Conservation (phyloP, 129 eudicot genomes). For the Saussurea involucrata region DNA sequence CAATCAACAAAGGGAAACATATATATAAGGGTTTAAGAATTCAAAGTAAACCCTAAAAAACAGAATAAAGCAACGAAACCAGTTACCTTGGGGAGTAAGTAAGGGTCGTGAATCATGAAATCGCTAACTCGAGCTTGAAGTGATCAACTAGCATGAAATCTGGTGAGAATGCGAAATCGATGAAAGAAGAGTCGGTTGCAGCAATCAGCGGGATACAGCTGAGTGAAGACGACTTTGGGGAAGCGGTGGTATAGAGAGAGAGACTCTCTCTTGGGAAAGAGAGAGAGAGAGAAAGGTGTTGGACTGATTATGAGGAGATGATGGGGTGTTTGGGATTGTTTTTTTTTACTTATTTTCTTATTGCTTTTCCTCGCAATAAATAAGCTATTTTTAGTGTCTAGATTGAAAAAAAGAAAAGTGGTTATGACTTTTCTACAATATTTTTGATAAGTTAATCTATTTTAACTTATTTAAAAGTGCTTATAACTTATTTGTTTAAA, state of each 20-base stretch:
- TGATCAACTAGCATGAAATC: background rate
- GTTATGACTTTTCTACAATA: too few species aligned
- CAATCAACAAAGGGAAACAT: background rate
- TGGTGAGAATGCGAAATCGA: constrained; percentile 7
- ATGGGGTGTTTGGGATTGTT: too few species aligned
- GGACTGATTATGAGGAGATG: background rate
- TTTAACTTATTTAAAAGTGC: too few species aligned
- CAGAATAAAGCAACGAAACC: background rate
- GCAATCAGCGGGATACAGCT: constrained; percentile 20
- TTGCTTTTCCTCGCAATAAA: too few species aligned
- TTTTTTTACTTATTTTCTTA: too few species aligned
- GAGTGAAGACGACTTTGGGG: constrained; percentile 25
- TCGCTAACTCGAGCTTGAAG: background rate
- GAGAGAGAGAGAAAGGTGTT: background rate
- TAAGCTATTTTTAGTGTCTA: too few species aligned
- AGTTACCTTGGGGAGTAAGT: constrained; percentile 18
- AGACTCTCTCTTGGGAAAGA: background rate
- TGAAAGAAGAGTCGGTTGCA: background rate
- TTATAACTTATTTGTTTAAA: too few species aligned
- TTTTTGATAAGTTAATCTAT: too few species aligned
- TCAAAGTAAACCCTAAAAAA: constrained; percentile 17
- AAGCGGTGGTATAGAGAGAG: constrained; percentile 7
- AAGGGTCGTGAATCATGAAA: background rate
- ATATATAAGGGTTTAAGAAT: background rate
- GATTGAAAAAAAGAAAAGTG: too few species aligned